Conservation (phyloP, 768 basidiomycete species). For the Russula abietina region DNA sequence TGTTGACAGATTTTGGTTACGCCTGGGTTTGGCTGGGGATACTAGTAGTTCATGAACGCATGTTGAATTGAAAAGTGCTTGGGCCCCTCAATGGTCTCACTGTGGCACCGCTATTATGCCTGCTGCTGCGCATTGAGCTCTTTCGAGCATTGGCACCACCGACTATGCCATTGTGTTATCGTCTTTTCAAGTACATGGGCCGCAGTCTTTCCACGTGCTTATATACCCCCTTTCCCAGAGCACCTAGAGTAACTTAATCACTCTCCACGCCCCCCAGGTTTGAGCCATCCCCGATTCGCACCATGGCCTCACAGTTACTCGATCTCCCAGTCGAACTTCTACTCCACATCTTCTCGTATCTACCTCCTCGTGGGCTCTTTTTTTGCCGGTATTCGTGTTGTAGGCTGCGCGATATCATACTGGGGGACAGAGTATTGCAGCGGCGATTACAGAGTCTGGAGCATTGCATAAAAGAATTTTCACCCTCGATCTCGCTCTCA, state of each 20-base stretch:
- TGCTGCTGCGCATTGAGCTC: too few relatives aligned
- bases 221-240: not conserved
- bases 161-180: not conserved
- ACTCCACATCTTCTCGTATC: not conserved
- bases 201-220: not conserved
- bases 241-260: not conserved
- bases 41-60: too few relatives aligned
- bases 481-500: not conserved
- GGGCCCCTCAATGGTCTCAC: too few relatives aligned
- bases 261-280: not conserved
- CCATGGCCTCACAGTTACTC: conserved; percentile 6
- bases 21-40: too few relatives aligned
- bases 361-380: not conserved
- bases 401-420: conserved; percentile 6
- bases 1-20: too few relatives aligned
- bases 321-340: conserved; percentile 11
- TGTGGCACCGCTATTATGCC: too few relatives aligned
- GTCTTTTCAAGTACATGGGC: not conserved
- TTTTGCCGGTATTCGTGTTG: conserved; percentile 5
- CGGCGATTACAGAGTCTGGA: conserved; percentile 1
- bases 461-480: conserved; percentile 4
- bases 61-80: too few relatives aligned
- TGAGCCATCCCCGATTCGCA: not conserved
- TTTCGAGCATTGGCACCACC: too few relatives aligned
- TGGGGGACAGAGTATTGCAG: not conserved